phyloP scores from a whole-genome alignment of 1,139 yeast species.

The Candida sanyaensis region DNA sequence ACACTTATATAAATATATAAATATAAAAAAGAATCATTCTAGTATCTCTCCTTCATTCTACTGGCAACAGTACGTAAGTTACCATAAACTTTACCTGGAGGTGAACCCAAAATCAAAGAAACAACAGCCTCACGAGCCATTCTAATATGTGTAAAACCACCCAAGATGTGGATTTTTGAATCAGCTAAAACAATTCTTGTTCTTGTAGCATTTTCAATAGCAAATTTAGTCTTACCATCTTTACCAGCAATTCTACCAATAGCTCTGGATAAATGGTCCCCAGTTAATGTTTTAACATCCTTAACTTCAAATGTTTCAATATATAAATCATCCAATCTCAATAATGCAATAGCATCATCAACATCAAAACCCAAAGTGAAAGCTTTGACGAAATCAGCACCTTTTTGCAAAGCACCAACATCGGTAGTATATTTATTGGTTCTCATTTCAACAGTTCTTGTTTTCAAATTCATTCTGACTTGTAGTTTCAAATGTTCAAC shows the following conservation, averaged over 20 bases:
- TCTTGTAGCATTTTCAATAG: conserved; percentile 97
- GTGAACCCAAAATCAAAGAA: conserved; percentile 91
- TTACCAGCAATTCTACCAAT: conserved; percentile 99
- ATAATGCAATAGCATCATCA: conserved; percentile 93
- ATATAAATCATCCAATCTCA: conserved; percentile 92
- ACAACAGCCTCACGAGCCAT: conserved; percentile 98
- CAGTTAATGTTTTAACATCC: conserved; percentile 92
- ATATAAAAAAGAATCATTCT: conserved; percentile 15
- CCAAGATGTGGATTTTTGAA: conserved; percentile 91
- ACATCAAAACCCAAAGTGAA: conserved; percentile 94
- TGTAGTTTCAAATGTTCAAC: conserved; percentile 94
- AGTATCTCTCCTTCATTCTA: conserved; percentile 94
- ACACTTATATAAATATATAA: neutral
- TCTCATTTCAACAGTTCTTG: conserved; percentile 82
- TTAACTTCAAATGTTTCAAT: conserved; percentile 96
- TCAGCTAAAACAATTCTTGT: conserved; percentile 98
- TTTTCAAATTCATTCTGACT: conserved; percentile 90
- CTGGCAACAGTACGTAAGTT: conserved; percentile 96
- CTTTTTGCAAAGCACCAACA: conserved; percentile 93
- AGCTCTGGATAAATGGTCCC: conserved; percentile 97
- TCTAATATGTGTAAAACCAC: conserved; percentile 95
- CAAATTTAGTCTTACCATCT: conserved; percentile 98
- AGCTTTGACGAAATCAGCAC: conserved; percentile 94
- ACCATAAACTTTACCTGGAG: conserved; percentile 98
- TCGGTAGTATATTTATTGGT: conserved; percentile 82